Evolutionary conservation across 2,329 filamentous ascomycete species (phyloP).

Genomic region (Alternaria ethzedia): DNA sequence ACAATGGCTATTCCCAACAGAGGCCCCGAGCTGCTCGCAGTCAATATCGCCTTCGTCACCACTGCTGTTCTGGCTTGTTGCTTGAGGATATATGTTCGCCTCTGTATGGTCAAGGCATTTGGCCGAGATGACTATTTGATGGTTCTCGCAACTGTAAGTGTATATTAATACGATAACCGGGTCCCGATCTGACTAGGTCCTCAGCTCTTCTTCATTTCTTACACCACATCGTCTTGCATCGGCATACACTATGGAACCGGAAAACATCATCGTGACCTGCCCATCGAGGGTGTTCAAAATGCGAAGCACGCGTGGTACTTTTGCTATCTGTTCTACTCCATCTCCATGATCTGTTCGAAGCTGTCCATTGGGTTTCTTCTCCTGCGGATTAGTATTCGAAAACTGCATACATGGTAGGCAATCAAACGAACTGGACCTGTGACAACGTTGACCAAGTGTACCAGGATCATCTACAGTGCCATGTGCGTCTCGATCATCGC

Average conservation of each 20-base stretch:
- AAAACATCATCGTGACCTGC: constrained; percentile 34
- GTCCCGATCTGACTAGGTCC: not conserved
- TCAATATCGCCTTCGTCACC: constrained; percentile 37
- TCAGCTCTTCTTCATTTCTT: constrained; percentile 34
- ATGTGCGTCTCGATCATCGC: constrained; percentile 48
- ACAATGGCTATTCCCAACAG: constrained; percentile 41
- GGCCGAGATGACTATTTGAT: constrained; percentile 47
- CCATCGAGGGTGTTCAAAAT: constrained; percentile 22
- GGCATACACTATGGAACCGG: constrained; percentile 42
- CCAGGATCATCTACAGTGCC: constrained; percentile 46
- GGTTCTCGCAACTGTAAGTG: constrained; percentile 38
- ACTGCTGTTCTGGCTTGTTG: constrained; percentile 33
- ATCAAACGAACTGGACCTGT: too few species aligned
- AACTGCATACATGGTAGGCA: constrained; percentile 32
- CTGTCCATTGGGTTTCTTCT: constrained; percentile 43
- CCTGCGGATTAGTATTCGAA: constrained; percentile 39
- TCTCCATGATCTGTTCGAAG: constrained; percentile 43
- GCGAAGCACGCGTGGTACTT: constrained; percentile 43
- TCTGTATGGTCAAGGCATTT: constrained; percentile 45
- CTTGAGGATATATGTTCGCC: constrained; percentile 40
- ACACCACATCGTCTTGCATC: constrained; percentile 32
- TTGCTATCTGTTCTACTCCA: constrained; percentile 43
- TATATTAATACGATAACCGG: not conserved
- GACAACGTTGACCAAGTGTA: not conserved
- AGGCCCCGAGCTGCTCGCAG: constrained; percentile 40